These are phyloP conservation scores for Conticribra guillardii DNA, from an alignment of 108 stramenopile species.

Conservation along the genomic window DNA sequence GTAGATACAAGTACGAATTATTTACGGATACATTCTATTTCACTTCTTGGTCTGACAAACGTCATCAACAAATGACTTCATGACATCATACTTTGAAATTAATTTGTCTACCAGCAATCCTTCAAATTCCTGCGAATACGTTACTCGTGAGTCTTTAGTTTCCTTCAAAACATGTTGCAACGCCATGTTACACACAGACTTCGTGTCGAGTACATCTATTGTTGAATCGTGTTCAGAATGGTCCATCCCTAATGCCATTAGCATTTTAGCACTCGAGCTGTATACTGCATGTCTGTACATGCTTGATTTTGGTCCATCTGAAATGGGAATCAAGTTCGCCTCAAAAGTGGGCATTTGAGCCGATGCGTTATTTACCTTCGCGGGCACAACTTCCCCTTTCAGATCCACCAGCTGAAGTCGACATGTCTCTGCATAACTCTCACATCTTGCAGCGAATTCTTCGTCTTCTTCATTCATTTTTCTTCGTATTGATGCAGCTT, in stretches of 20 bases:
- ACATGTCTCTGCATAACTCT: slow-evolving; percentile 3
- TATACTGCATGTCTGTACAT: background rate
- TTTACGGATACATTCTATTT: no score
- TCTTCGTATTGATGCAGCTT: slow-evolving; percentile 10
- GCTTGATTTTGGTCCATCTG: background rate
- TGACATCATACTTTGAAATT: no score
- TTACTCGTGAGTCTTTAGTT: no score
- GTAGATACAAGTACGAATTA: no score
- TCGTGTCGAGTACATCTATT: no score
- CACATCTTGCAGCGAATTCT: background rate
- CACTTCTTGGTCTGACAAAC: no score
- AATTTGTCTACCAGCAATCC: no score
- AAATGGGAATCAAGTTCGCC: background rate
- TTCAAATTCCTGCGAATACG: no score
- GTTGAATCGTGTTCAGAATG: background rate
- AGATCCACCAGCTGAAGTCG: background rate
- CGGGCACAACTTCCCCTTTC: background rate
- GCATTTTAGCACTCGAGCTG: background rate
- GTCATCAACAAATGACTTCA: no score
- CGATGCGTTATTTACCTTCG: background rate
- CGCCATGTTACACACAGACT: no score
- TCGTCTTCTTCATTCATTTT: background rate
- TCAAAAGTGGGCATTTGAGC: background rate
- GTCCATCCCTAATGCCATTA: background rate
- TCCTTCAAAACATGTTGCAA: no score